Evolutionary conservation across 2,329 filamentous ascomycete genomes (phyloP).

Genomic region (Pseudopithomyces chartarum): DNA sequence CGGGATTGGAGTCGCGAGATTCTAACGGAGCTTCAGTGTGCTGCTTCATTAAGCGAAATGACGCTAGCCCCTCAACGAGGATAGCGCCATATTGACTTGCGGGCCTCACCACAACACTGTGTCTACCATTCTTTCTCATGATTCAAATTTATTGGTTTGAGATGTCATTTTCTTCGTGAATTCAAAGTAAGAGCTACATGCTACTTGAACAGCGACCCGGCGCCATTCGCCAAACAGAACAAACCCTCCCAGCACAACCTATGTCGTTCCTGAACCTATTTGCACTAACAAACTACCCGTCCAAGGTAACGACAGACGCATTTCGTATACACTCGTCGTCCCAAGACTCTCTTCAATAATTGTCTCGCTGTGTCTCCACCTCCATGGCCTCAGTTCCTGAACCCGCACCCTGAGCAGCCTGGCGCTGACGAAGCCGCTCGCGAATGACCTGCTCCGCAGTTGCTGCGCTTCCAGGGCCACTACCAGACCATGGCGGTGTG

Average conservation of each 20-base stretch:
- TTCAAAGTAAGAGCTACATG: constrained; percentile 5
- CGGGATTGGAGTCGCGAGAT: constrained; percentile 1
- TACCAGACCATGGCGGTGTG: constrained; percentile 35
- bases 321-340: neutral
- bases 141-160: neutral
- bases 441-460: constrained; percentile 69
- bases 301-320: constrained; percentile 10
- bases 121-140: neutral
- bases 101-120: neutral
- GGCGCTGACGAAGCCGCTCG: constrained; percentile 49
- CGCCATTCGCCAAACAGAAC: neutral
- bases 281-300: neutral
- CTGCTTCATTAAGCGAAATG: neutral
- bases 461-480: constrained; percentile 50
- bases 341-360: constrained; percentile 10
- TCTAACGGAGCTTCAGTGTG: neutral
- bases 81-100: neutral
- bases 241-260: neutral
- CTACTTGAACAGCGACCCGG: constrained; percentile 1
- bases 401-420: constrained; percentile 10
- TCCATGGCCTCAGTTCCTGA: constrained; percentile 30
- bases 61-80: neutral
- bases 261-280: constrained; percentile 4
- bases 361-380: constrained; percentile 23
- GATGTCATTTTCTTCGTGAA: neutral